Conservation (phyloP, 345 rosid species). For the Gossypium arboreum region DNA sequence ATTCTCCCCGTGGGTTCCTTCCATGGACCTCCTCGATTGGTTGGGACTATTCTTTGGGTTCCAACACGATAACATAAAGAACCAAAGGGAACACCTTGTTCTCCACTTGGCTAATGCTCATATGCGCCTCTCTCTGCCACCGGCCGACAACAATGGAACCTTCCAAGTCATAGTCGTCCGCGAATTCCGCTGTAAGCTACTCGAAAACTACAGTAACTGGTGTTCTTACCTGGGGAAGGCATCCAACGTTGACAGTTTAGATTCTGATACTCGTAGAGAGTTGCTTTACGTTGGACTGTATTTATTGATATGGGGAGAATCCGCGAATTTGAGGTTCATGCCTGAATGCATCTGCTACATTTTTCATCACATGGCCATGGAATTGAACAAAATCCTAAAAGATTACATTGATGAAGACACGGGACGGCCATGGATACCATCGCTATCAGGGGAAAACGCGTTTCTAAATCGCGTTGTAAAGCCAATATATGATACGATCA, state of each 20-base stretch:
- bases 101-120: conserved; percentile 92
- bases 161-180: conserved; percentile 65
- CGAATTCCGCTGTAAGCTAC: conserved; percentile 57
- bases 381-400: conserved; percentile 67
- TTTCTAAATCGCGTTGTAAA: conserved; percentile 71
- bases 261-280: conserved; percentile 58
- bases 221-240: conserved; percentile 68
- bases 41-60: conserved; percentile 85
- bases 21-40: conserved; percentile 89
- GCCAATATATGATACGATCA: conserved; percentile 71
- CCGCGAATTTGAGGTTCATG: conserved; percentile 80
- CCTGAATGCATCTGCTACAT: conserved; percentile 92
- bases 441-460: conserved; percentile 65
- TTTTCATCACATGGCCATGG: conserved; percentile 92
- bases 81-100: conserved; percentile 88
- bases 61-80: conserved; percentile 77
- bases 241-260: conserved; percentile 54
- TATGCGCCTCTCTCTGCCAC: conserved; percentile 91
- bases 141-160: conserved; percentile 60
- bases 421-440: conserved; percentile 70
- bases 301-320: conserved; percentile 87
- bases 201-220: conserved; percentile 73
- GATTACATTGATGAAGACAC: conserved; percentile 83
- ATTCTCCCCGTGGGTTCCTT: conserved; percentile 55
- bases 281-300: conserved; percentile 61